A percentile compares a stretch with the other conserved stretches of the same genome.
These are phyloP conservation scores for Podila verticillata DNA, from an alignment of 192 early-diverging fungal genomes.

Conservation along the genomic window DNA sequence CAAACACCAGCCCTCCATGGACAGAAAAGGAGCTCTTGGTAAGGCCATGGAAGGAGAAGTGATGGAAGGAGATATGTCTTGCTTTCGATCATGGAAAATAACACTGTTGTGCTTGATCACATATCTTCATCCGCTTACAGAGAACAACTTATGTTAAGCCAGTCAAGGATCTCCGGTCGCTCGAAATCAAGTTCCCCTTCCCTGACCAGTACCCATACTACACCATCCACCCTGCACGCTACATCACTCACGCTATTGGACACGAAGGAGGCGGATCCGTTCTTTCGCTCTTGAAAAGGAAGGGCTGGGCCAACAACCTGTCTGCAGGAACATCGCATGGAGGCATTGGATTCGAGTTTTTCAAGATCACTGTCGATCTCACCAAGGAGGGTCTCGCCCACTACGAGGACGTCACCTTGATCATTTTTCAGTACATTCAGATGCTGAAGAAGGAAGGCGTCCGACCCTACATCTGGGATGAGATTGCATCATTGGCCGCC, in stretches of 20 bases:
- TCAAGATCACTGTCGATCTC: constrained; percentile 84
- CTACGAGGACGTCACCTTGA: constrained; percentile 82
- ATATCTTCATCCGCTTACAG: constrained; percentile 30
- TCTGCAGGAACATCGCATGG: constrained; percentile 71
- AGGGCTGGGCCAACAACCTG: constrained; percentile 89
- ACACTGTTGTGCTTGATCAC: too few relatives aligned
- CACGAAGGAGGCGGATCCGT: constrained; percentile 93
- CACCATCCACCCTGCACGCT: constrained; percentile 71
- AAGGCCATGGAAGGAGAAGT: neutral
- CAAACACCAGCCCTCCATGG: constrained; percentile 76
- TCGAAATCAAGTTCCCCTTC: constrained; percentile 89
- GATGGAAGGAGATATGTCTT: neutral
- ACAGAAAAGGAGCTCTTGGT: constrained; percentile 75
- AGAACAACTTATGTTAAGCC: constrained; percentile 77
- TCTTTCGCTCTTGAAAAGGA: constrained; percentile 83
- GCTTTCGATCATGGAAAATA: too few relatives aligned
- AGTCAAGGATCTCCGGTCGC: constrained; percentile 81
- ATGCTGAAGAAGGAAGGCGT: constrained; percentile 79
- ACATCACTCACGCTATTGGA: constrained; percentile 90
- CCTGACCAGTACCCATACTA: constrained; percentile 76
- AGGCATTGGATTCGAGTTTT: constrained; percentile 80
- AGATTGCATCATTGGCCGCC: constrained; percentile 62
- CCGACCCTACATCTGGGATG: constrained; percentile 84
- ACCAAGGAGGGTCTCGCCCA: constrained; percentile 83
- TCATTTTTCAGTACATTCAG: constrained; percentile 90